Percentiles rank a stretch among this genome's conserved stretches.
These are phyloP conservation scores for Verticillium isaacii DNA, from an alignment of 2,329 filamentous ascomycete genomes.

Conservation along the genomic window DNA sequence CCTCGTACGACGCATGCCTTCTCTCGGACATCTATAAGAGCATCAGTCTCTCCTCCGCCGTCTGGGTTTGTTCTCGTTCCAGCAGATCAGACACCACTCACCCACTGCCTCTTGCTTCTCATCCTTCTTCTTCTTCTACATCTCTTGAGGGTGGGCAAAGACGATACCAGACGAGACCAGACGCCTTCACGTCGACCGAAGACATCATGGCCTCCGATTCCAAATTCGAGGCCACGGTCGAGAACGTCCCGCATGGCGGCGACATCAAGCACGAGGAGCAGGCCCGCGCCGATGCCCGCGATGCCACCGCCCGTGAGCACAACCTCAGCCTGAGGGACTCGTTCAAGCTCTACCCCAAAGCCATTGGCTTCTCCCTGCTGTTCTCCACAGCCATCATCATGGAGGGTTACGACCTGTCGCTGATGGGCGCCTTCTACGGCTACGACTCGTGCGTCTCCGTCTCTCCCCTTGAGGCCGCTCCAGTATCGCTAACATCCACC, in stretches of 20 bases:
- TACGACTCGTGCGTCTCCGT: background rate
- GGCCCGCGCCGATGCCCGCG: slow-evolving; percentile 27
- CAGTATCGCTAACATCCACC: background rate
- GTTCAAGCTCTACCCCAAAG: slow-evolving; percentile 38
- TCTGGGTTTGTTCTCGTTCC: background rate
- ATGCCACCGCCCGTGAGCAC: slow-evolving; percentile 34
- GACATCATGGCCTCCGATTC: background rate
- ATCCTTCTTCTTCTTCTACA: background rate
- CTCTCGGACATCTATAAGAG: background rate
- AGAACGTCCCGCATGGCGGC: background rate
- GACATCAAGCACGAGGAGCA: background rate
- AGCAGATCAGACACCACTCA: background rate
- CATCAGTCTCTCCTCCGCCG: background rate
- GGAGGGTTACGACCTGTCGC: slow-evolving; percentile 47
- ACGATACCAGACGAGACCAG: too few relatives aligned
- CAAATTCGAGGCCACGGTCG: background rate
- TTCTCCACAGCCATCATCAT: slow-evolving; percentile 42
- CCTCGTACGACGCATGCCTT: background rate
- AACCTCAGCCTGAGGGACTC: slow-evolving; percentile 34
- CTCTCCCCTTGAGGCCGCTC: too few relatives aligned
- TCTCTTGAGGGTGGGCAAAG: background rate
- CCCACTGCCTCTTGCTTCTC: background rate
- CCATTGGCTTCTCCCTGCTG: slow-evolving; percentile 41
- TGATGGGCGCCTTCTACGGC: slow-evolving; percentile 41
- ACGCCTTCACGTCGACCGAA: too few relatives aligned